A percentile compares a stretch with the other conserved stretches of the same genome.
Conservation (phyloP, 2,329 filamentous ascomycete genomes). For the Colletotrichum agaves region DNA sequence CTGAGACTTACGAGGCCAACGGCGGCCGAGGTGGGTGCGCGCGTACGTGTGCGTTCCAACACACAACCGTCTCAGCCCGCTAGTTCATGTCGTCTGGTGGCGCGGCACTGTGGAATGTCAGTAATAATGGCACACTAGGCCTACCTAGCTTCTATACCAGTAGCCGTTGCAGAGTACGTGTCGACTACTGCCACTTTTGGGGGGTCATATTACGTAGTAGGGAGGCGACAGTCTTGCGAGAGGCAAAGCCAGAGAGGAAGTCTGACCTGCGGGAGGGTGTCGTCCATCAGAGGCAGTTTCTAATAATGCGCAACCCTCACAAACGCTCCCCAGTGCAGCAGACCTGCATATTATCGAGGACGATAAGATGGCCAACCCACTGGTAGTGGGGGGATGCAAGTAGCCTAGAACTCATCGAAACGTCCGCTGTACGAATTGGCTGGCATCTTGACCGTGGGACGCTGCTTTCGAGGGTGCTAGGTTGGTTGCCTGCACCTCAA, state of each 20-base stretch:
- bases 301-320: background rate
- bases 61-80: constrained; percentile 17
- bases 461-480: background rate
- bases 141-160: constrained; percentile 23
- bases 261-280: constrained; percentile 19
- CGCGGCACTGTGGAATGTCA: constrained; percentile 11
- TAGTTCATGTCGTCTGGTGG: constrained; percentile 16
- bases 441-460: background rate
- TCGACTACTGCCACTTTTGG: background rate
- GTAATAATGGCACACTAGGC: constrained; percentile 3
- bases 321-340: background rate
- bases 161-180: constrained; percentile 10
- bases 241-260: background rate
- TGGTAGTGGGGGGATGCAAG: background rate
- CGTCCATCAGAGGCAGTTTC: constrained; percentile 12
- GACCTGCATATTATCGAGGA: constrained; percentile 3
- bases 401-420: background rate
- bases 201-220: background rate
- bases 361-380: background rate
- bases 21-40: constrained; percentile 6
- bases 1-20: constrained; percentile 31
- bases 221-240: background rate
- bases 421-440: background rate
- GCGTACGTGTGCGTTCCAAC: constrained; percentile 23
- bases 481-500: background rate